Evolutionary conservation across 2,329 filamentous ascomycete genomes (phyloP).

Genomic region (Diaporthe ampelina): DNA sequence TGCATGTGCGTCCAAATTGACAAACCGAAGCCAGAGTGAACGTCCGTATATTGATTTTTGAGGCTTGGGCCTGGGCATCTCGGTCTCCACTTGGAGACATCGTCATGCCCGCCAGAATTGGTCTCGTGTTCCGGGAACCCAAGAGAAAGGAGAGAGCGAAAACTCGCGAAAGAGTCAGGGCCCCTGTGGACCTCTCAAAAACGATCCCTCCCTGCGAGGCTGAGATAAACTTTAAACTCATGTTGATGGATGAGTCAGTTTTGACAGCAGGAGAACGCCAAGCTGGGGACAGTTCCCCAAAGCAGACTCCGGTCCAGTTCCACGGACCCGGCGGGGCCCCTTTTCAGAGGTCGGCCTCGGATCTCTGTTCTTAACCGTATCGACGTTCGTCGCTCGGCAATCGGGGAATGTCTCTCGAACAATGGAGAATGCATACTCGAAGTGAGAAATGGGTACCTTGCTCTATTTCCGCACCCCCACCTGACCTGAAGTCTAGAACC

Average conservation of each 20-base stretch:
- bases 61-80: slow-evolving; percentile 1
- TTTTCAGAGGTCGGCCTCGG: background rate
- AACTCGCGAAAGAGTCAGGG: slow-evolving; percentile 7
- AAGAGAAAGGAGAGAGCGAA: background rate
- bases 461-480: background rate
- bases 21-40: background rate
- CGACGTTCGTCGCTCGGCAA: background rate
- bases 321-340: background rate
- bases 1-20: slow-evolving; percentile 10
- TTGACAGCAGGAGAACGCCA: background rate
- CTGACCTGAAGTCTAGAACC: background rate
- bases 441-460: too few species aligned
- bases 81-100: background rate
- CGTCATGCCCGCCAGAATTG: background rate
- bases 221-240: slow-evolving; percentile 16
- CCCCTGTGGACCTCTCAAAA: background rate
- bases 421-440: slow-evolving; percentile 18
- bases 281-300: slow-evolving; percentile 4
- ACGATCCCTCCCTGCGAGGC: slow-evolving; percentile 6
- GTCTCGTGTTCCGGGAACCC: background rate
- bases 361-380: background rate
- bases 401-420: background rate
- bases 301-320: background rate
- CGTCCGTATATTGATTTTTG: background rate
- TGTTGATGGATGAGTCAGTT: slow-evolving; percentile 8